Conservation (phyloP, 2,329 filamentous ascomycete species). For the Arthrobotrys conoides region DNA sequence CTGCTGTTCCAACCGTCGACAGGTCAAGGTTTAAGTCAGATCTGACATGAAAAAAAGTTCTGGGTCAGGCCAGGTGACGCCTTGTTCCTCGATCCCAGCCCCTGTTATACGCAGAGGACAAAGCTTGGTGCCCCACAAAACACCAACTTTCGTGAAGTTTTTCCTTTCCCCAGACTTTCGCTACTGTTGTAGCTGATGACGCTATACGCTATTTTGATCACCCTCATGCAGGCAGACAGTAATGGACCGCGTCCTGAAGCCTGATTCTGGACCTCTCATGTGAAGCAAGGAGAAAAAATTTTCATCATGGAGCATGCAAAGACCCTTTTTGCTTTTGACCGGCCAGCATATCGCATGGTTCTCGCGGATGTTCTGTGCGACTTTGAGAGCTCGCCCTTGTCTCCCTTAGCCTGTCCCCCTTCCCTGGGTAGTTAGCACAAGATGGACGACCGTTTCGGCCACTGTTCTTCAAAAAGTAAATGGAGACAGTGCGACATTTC, state of each 20-base stretch:
- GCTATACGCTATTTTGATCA: conserved; percentile 55
- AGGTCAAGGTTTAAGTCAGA: conserved; percentile 26
- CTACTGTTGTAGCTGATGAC: conserved; percentile 56
- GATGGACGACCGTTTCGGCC: conserved; percentile 41
- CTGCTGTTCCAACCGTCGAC: conserved; percentile 3
- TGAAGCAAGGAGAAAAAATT: conserved; percentile 38
- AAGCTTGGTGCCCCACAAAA: conserved; percentile 48
- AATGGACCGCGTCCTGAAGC: conserved; percentile 40
- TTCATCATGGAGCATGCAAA: conserved; percentile 16
- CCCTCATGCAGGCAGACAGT: conserved; percentile 45
- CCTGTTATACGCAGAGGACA: conserved; percentile 9
- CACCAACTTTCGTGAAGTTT: conserved; percentile 25
- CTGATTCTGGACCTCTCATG: conserved; percentile 56
- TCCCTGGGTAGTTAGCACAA: conserved; percentile 43
- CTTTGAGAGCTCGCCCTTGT: conserved; percentile 56
- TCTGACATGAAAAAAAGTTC: conserved; percentile 22
- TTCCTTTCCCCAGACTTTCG: conserved; percentile 59
- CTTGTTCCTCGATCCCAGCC: conserved; percentile 37
- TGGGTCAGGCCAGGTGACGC: conserved; percentile 50
- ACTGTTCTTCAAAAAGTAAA: conserved; percentile 50
- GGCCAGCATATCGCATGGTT: conserved; percentile 50
- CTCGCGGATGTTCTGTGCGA: conserved; percentile 53
- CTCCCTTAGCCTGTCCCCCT: conserved; percentile 38
- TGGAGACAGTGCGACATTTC: conserved; percentile 59
- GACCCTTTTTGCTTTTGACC: conserved; percentile 42